These are phyloP conservation scores for Trypanosoma cruzi DNA, from an alignment of 208 protist species.

Conservation along the genomic window DNA sequence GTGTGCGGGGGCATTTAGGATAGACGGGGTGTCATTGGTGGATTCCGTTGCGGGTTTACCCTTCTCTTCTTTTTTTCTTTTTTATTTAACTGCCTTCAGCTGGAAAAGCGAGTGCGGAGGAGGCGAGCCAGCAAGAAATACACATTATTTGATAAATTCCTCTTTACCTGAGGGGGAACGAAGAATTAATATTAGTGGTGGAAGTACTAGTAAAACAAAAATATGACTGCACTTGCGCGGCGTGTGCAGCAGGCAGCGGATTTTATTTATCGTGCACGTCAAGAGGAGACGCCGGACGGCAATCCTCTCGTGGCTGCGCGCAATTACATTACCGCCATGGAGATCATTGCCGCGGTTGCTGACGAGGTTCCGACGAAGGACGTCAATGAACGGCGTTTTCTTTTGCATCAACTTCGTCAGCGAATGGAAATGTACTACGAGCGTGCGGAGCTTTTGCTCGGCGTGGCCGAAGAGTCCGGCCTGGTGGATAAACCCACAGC, in stretches of 20 bases:
- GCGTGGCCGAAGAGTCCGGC: conserved; percentile 56
- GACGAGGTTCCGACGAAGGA: conserved; percentile 40
- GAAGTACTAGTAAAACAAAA: not conserved
- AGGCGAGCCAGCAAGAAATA: not conserved
- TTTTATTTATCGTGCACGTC: conserved; percentile 60
- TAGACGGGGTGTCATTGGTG: not conserved
- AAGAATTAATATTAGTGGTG: no score
- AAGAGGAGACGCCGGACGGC: conserved; percentile 72
- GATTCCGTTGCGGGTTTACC: not conserved
- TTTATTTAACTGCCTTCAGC: not conserved
- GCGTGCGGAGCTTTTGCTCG: conserved; percentile 60
- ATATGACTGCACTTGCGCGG: conserved; percentile 33
- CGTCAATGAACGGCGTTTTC: conserved; percentile 49
- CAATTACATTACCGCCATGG: conserved; percentile 79
- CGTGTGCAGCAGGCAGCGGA: conserved; percentile 38
- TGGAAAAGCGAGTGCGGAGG: no score
- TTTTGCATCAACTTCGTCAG: conserved; percentile 66
- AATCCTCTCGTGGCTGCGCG: conserved; percentile 69
- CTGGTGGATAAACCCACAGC: conserved; percentile 59
- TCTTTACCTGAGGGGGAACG: not conserved
- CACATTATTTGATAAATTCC: not conserved
- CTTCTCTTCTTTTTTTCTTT: not conserved
- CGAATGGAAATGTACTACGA: conserved; percentile 77
- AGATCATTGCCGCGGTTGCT: conserved; percentile 56
- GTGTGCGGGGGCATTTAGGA: no score